Evolutionary conservation across 1,284 basidiomycete species (phyloP).

Genomic region (Fomitopsis palustris): DNA sequence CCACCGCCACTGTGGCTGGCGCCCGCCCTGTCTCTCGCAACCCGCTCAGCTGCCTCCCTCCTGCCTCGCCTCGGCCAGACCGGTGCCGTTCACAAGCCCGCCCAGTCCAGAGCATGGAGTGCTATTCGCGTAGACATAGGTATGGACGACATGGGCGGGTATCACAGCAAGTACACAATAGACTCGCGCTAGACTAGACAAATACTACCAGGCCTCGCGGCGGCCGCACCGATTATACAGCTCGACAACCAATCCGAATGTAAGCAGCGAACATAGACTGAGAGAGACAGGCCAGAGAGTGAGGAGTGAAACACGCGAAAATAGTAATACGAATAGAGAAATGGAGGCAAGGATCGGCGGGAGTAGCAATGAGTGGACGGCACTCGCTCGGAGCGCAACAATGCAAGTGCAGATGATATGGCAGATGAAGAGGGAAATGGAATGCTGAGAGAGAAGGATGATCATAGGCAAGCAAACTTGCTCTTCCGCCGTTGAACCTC

Average conservation of each 20-base stretch:
- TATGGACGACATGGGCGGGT: constrained; percentile 1
- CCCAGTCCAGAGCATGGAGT: not conserved
- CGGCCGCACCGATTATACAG: constrained; percentile 11
- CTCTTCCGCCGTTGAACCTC: constrained; percentile 79
- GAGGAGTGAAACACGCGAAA: not conserved
- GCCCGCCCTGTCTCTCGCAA: not conserved
- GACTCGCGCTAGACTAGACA: constrained; percentile 1
- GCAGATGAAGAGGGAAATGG: not conserved
- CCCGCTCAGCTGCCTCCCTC: not conserved
- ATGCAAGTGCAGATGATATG: not conserved
- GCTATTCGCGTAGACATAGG: not conserved
- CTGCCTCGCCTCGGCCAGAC: not conserved
- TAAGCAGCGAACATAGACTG: constrained; percentile 1
- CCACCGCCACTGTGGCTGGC: not conserved
- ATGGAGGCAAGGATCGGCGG: not conserved
- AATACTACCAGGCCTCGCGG: not conserved
- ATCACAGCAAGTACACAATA: constrained; percentile 2
- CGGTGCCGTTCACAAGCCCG: not conserved
- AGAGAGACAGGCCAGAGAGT: not conserved
- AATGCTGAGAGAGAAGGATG: not conserved
- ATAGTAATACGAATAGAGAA: not conserved
- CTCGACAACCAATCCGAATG: constrained; percentile 1
- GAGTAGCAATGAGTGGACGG: not conserved
- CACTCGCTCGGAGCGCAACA: constrained; percentile 1
- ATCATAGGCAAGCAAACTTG: constrained; percentile 78